Evolutionary conservation across 2,329 filamentous ascomycete genomes (phyloP), one percentile per base, ranked within the genome.

Genomic region (Diaporthe destruens): DNA sequence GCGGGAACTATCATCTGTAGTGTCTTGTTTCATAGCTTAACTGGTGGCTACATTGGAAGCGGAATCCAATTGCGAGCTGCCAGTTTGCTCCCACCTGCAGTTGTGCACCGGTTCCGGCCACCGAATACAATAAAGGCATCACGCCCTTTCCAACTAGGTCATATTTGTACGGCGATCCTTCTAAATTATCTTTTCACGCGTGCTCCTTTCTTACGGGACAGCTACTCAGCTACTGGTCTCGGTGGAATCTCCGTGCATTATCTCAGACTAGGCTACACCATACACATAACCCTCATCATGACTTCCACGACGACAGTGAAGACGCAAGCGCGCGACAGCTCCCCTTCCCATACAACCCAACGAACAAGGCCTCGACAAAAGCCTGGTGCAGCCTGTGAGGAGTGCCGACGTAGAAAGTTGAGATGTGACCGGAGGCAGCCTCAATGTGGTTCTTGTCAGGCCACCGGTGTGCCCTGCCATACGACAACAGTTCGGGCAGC

Each of bases 351-450:
- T n/a, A 65, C 61, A n/a, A 65, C 61, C 2, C 61, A 65, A 8
- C 61, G 44, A 6, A 65, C 44, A 65, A 36, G 61, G 25, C 61
- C 61, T 23, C 44, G 61, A 36, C 61, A 65, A 49, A 65, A 51
- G 61, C 61, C 61, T 25, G 61, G 61, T 16, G 61, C 61, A 4
- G 61, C 61, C 3, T 71, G 69, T 36, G 69, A 71, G 36, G 69
- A 71, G 34, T 71, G 69, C 34, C 47, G 69, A 16, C 59, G 57
- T 23, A 71, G 69, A 42, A 71, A 71, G 25, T 49, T 71, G 6
- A 63, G 69, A 34, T 71, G 69, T 56, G 69, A 71, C 72, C 72
- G 78, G 68, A 69, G 61, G 25, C 44, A 65, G n/a, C 61, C 61
- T 32, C 61, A 65, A 32, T 65, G 61, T 29, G 61, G 61, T 32